phyloP scores from a whole-genome alignment of 345 rosid species.

The Salix koriyanagi region DNA sequence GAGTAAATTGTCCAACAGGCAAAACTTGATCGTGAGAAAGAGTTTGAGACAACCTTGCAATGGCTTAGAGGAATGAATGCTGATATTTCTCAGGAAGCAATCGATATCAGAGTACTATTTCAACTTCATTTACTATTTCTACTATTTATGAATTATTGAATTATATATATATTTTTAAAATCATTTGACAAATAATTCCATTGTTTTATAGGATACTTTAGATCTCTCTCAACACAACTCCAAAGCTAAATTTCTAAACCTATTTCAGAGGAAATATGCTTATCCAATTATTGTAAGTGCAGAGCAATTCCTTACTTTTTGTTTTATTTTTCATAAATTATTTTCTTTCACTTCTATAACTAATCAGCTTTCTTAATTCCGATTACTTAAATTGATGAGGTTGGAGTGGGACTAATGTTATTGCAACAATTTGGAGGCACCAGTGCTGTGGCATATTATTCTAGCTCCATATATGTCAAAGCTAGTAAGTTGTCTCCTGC shows the following conservation, averaged over 20 bases:
- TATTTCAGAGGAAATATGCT: conserved; percentile 17
- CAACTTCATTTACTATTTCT: no score
- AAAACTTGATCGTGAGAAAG: conserved; percentile 33
- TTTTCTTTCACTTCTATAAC: not conserved
- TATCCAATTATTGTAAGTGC: conserved; percentile 10
- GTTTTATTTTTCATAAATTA: not conserved
- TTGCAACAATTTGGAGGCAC: conserved; percentile 41
- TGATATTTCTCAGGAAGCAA: conserved; percentile 46
- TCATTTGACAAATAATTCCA: not conserved
- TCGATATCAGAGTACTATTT: conserved; percentile 36
- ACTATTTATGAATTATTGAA: not conserved
- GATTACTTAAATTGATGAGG: conserved; percentile 19
- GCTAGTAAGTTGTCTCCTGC: conserved; percentile 32
- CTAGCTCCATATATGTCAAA: conserved; percentile 30
- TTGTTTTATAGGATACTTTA: conserved; percentile 21
- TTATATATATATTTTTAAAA: no score
- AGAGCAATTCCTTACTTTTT: no score
- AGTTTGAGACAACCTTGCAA: conserved; percentile 39
- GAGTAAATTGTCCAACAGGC: conserved; percentile 25
- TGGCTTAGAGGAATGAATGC: conserved; percentile 37
- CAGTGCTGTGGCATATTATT: conserved; percentile 27
- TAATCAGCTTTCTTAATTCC: no score
- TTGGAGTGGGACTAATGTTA: conserved; percentile 43
- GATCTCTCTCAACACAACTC: conserved; percentile 16
- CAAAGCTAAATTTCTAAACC: conserved; percentile 13